Percentiles rank a stretch among this genome's conserved stretches.
Conservation (phyloP, 2,329 filamentous ascomycete species). For the Cucurbitaria berberidis region DNA sequence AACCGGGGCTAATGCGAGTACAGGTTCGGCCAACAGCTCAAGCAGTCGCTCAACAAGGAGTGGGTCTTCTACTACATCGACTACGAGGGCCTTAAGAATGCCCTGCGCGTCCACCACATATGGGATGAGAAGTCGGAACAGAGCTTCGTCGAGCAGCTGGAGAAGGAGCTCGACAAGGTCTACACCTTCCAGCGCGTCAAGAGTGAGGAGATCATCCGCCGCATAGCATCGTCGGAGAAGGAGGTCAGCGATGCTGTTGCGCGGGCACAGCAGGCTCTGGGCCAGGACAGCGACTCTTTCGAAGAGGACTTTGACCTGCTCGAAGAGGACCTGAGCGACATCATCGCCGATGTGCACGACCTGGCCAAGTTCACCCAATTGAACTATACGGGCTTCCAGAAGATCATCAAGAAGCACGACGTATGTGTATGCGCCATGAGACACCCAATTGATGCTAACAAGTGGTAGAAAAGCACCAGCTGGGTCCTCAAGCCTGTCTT, state of each 20-base stretch:
- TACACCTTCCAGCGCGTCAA: constrained; percentile 98
- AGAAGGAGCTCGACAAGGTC: constrained; percentile 94
- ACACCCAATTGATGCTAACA: constrained; percentile 21
- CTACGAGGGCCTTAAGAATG: constrained; percentile 90
- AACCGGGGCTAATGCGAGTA: constrained; percentile 34
- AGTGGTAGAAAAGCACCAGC: constrained; percentile 80
- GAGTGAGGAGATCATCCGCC: constrained; percentile 90
- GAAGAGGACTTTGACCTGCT: constrained; percentile 95
- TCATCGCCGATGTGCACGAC: constrained; percentile 98
- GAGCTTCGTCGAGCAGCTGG: constrained; percentile 83
- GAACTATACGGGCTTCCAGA: constrained; percentile 99
- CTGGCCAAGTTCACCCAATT: constrained; percentile 97
- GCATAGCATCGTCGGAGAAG: constrained; percentile 84
- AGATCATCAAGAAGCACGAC: constrained; percentile 99
- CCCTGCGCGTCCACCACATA: constrained; percentile 76
- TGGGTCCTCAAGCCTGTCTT: constrained; percentile 97
- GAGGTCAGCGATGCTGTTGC: constrained; percentile 89
- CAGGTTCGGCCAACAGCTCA: constrained; percentile 94
- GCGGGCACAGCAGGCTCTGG: constrained; percentile 50
- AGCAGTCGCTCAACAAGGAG: constrained; percentile 93
- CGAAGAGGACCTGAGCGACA: constrained; percentile 94
- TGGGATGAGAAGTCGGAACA: constrained; percentile 95
- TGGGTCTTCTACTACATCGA: constrained; percentile 99
- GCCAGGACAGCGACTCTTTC: constrained; percentile 58
- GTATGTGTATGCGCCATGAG: constrained; percentile 57